Evolutionary conservation across 2,329 filamentous ascomycete genomes (phyloP).

Genomic region (Drechslerella stenobrocha): DNA sequence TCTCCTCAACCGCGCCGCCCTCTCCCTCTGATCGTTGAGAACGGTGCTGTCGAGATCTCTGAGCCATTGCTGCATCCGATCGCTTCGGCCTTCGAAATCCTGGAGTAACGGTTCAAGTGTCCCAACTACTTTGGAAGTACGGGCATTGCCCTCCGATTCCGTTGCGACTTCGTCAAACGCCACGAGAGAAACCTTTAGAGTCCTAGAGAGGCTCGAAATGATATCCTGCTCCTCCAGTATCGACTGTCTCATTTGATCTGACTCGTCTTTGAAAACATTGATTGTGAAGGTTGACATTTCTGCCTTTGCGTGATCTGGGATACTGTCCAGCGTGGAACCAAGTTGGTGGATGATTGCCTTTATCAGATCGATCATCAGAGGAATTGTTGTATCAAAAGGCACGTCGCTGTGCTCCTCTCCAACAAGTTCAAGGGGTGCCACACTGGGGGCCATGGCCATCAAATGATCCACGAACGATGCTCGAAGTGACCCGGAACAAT

Average conservation of each 20-base stretch:
- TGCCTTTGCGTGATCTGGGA: constrained; percentile 26
- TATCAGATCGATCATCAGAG: constrained; percentile 26
- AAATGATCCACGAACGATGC: constrained; percentile 33
- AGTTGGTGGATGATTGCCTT: constrained; percentile 34
- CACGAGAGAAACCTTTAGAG: constrained; percentile 21
- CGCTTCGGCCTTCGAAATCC: constrained; percentile 32
- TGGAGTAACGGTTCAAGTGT: constrained; percentile 20
- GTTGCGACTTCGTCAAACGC: constrained; percentile 21
- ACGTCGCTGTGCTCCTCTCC: background rate
- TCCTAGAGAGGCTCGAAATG: constrained; percentile 28
- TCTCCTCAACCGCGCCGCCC: constrained; percentile 28
- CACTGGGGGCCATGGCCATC: constrained; percentile 4
- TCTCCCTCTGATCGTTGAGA: constrained; percentile 28
- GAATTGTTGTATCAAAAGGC: background rate
- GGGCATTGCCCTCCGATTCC: background rate
- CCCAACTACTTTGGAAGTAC: background rate
- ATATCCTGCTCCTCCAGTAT: constrained; percentile 23
- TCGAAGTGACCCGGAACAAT: constrained; percentile 10
- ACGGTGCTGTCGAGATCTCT: constrained; percentile 29
- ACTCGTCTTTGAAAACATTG: constrained; percentile 44
- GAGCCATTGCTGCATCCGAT: constrained; percentile 38
- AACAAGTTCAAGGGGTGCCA: too few species aligned
- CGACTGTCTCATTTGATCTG: constrained; percentile 23
- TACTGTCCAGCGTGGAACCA: constrained; percentile 8
- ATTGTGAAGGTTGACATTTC: constrained; percentile 34